Base-by-base conservation (phyloP, 257 asterid genomes). In the Nicotiana knightiana region DNA sequence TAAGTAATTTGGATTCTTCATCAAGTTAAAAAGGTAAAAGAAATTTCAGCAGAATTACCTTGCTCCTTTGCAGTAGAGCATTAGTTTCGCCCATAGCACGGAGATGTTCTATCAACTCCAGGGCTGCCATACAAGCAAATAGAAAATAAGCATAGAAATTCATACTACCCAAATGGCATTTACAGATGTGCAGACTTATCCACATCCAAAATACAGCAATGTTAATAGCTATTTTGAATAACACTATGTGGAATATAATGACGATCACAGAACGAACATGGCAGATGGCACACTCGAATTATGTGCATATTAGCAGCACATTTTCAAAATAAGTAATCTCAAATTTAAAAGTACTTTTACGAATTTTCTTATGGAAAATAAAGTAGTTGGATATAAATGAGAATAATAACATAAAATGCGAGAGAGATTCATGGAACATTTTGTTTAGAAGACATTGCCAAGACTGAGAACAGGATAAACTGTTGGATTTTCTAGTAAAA, bases 81-180 rank as follows among this genome's bases (percentile, higher is more conserved):
- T 93, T 96, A 64, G 97, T 92, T 89, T 96, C 98, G 4, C 98
- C 99, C 99, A 96, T 94, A 57, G 97, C 80, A 55, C 99, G 98
- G 30, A 96, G 94, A 91, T 96, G 99, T 88, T 96, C 98, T 32
- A 96, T 96, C 90, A 96, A 88, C 85, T 96, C 99, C 90, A 96
- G 85, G 84, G 98, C 99, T 96, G 82, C 86, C 86, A 73, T 85
- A 78, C 37, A 81, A 48, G 21, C 53, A 39, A 82, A 76, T 62
- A 83, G 37, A 68, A 43, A 73, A 73, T 48, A 32, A 71, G 24
- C 13, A 13, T 6, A 26, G 62, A 73, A 73, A 26, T 48, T 54
- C 16, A 26, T 48, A 73, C 43, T 48, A 24, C 79, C 39, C 48
- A n/a, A 15, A 73, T 71, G 13, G 79, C 62, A 73, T 46, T 33